Evolutionary conservation across 2,329 filamentous ascomycete genomes (phyloP).

Genomic region (Penicillium paneum): DNA sequence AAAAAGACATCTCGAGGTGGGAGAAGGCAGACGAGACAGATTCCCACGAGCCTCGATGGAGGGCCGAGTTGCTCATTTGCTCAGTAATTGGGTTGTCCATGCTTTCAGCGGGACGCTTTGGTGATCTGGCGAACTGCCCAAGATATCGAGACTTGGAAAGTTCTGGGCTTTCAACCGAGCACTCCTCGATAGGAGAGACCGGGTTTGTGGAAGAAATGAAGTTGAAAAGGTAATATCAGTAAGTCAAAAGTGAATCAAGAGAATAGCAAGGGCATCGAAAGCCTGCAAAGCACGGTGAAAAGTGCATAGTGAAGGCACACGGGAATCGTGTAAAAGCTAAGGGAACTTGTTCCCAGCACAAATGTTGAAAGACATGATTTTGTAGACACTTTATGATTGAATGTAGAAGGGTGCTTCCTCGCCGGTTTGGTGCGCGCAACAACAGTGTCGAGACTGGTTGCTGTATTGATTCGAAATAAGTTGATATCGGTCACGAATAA

Average conservation of each 20-base stretch:
- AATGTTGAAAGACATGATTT: constrained; percentile 27
- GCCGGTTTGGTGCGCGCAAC: not conserved
- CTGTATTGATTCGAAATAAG: not conserved
- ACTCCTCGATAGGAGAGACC: not conserved
- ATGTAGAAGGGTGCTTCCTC: constrained; percentile 3
- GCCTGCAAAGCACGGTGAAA: constrained; percentile 29
- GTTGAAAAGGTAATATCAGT: constrained; percentile 9
- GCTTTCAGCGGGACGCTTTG: not conserved
- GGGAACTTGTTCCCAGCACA: constrained; percentile 26
- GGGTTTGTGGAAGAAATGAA: not conserved
- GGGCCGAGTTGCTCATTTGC: constrained; percentile 27
- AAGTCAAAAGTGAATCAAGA: constrained; percentile 2
- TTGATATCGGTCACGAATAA: not conserved
- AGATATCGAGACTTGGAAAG: not conserved
- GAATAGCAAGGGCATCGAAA: constrained; percentile 28
- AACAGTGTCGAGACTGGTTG: not conserved
- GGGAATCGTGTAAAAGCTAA: constrained; percentile 25
- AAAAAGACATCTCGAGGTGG: constrained; percentile 37
- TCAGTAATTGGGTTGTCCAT: constrained; percentile 9
- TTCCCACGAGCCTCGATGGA: constrained; percentile 36
- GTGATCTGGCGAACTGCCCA: not conserved
- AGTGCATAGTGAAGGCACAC: constrained; percentile 33
- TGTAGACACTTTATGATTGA: constrained; percentile 2
- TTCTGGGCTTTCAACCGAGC: not conserved
- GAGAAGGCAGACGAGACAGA: constrained; percentile 38